Evolutionary conservation across 805 yeast genomes (phyloP).

Genomic region (Wickerhamomyces chaumierensis): DNA sequence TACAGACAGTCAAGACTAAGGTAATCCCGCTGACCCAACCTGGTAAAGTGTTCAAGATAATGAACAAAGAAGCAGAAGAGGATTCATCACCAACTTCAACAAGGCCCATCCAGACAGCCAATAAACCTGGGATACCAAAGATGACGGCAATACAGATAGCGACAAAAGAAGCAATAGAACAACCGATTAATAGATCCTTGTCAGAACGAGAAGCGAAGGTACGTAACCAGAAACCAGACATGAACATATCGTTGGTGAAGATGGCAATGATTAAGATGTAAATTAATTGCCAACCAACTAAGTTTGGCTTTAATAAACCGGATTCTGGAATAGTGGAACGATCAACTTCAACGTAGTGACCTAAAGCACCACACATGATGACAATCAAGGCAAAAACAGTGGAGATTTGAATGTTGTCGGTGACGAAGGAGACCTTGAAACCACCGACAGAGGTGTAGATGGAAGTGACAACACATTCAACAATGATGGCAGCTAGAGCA

Average conservation of each 20-base stretch:
- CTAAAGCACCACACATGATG: constrained; percentile 70
- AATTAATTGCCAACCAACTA: constrained; percentile 80
- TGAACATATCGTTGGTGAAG: constrained; percentile 79
- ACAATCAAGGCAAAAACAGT: constrained; percentile 57
- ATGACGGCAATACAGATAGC: constrained; percentile 53
- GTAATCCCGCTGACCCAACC: constrained; percentile 81
- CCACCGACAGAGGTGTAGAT: constrained; percentile 86
- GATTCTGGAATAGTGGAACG: constrained; percentile 50
- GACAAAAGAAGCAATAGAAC: constrained; percentile 62
- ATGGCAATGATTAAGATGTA: constrained; percentile 81
- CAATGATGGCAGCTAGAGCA: constrained; percentile 71
- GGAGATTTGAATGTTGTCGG: constrained; percentile 78
- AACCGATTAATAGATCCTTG: constrained; percentile 64
- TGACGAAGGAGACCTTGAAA: constrained; percentile 74
- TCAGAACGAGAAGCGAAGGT: constrained; percentile 81
- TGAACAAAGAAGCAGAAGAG: constrained; percentile 62
- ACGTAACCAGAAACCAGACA: constrained; percentile 90
- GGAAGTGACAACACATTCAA: constrained; percentile 79
- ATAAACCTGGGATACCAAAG: constrained; percentile 73
- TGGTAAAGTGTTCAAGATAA: constrained; percentile 63
- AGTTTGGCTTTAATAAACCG: constrained; percentile 52
- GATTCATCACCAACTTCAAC: constrained; percentile 33
- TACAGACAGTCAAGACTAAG: constrained; percentile 56
- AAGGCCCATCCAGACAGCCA: constrained; percentile 86
- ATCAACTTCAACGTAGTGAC: constrained; percentile 53